Evolutionary conservation across 2,329 filamentous ascomycete genomes (phyloP).

Genomic region (Endocalyx cinctus): DNA sequence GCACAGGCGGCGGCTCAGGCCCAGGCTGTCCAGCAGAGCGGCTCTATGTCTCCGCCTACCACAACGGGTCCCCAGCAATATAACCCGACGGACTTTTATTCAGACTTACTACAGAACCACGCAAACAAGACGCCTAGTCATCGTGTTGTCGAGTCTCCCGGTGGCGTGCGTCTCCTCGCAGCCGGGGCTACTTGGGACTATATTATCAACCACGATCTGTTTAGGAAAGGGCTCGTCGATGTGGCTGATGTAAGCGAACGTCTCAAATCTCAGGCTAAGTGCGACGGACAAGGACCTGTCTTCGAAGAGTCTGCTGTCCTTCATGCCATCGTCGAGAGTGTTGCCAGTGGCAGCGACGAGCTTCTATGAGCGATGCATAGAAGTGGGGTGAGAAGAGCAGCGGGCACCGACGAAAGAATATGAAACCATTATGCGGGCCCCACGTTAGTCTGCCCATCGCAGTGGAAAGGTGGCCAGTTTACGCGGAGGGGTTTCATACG

Average conservation of each 20-base stretch:
- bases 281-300: constrained; percentile 83
- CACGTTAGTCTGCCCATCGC: too few species aligned
- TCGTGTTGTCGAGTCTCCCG: constrained; percentile 61
- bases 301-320: constrained; percentile 75
- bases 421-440: too few species aligned
- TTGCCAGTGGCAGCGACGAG: constrained; percentile 73
- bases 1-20: constrained; percentile 5
- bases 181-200: constrained; percentile 84
- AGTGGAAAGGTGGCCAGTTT: too few species aligned
- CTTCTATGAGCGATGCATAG: constrained; percentile 48
- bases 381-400: neutral
- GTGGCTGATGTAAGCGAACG: constrained; percentile 75
- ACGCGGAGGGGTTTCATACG: too few species aligned
- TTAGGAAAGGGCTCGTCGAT: constrained; percentile 73
- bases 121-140: constrained; percentile 61
- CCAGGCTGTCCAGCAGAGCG: constrained; percentile 17
- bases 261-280: constrained; percentile 69
- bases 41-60: constrained; percentile 41
- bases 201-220: constrained; percentile 76
- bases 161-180: constrained; percentile 65
- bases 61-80: constrained; percentile 67
- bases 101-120: constrained; percentile 57
- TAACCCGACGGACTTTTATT: constrained; percentile 68
- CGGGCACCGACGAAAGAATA: neutral
- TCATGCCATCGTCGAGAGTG: constrained; percentile 72